phyloP scores from a whole-genome alignment of 1,139 yeast species.

The Magnusiomyces tetraspermus region DNA sequence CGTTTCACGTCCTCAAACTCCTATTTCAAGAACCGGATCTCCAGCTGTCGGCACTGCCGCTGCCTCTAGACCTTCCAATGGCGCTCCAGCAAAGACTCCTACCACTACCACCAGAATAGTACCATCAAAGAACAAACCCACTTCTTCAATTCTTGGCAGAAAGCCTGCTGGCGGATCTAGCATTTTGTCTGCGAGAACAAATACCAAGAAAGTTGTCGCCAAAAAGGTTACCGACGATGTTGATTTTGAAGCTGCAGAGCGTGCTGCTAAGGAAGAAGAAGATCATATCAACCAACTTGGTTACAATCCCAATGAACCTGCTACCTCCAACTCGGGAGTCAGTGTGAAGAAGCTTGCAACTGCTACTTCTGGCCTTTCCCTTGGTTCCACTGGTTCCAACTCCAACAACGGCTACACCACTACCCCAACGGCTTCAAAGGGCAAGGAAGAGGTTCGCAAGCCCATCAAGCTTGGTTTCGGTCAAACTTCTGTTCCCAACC shows the following conservation, averaged over 20 bases:
- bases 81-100: constrained; percentile 18
- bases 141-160: constrained; percentile 8
- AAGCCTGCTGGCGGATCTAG: constrained; percentile 15
- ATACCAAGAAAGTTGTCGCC: constrained; percentile 25
- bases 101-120: constrained; percentile 21
- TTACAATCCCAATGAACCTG: constrained; percentile 48
- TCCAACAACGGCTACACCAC: constrained; percentile 8
- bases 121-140: constrained; percentile 15
- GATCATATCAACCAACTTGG: constrained; percentile 66
- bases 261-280: constrained; percentile 74
- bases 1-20: constrained; percentile 40
- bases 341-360: constrained; percentile 21
- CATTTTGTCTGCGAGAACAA: constrained; percentile 29
- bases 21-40: constrained; percentile 26
- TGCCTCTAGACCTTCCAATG: constrained; percentile 24
- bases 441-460: constrained; percentile 15
- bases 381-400: neutral
- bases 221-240: constrained; percentile 49
- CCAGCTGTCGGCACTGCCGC: constrained; percentile 14
- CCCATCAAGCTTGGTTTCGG: constrained; percentile 33
- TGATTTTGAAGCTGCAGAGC: constrained; percentile 88
- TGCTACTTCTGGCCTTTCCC: constrained; percentile 9
- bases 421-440: constrained; percentile 11
- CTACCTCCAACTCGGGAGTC: constrained; percentile 30
- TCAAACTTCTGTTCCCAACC: constrained; percentile 22